Percentiles rank a stretch among this genome's conserved stretches.
These are phyloP conservation scores for Leptomonas seymouri DNA, from an alignment of 208 protist species.

Conservation along the genomic window DNA sequence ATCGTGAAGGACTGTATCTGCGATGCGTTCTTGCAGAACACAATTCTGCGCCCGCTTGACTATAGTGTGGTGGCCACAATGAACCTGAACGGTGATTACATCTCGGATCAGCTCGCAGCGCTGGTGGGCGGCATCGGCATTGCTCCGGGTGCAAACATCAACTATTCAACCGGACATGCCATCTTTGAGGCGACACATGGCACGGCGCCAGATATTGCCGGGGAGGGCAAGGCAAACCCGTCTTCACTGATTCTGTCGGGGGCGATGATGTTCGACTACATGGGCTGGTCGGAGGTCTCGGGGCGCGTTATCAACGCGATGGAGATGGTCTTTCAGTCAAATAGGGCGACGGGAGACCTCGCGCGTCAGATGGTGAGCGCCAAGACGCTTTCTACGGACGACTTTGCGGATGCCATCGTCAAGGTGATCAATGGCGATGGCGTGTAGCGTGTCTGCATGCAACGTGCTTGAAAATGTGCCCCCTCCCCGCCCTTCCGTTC, in stretches of 20 bases:
- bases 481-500: too few species aligned
- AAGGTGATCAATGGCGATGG: conserved; percentile 25
- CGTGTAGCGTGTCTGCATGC: too few species aligned
- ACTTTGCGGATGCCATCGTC: conserved; percentile 40
- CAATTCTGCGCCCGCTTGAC: conserved; percentile 41
- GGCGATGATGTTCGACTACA: conserved; percentile 54
- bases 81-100: conserved; percentile 64
- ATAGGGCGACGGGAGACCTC: conserved; percentile 44
- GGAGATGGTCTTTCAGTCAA: conserved; percentile 41
- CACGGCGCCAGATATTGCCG: conserved; percentile 59
- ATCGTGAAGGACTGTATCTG: conserved; percentile 63
- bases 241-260: conserved; percentile 52
- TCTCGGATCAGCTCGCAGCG: conserved; percentile 65
- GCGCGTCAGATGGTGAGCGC: conserved; percentile 36
- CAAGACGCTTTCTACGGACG: conserved; percentile 36
- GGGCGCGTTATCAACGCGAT: conserved; percentile 35
- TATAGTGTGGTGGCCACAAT: conserved; percentile 57
- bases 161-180: conserved; percentile 52
- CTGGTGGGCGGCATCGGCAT: conserved; percentile 79
- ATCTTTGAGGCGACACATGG: conserved; percentile 66
- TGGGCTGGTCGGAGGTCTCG: conserved; percentile 50
- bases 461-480: too few species aligned
- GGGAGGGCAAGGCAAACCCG: conserved; percentile 48
- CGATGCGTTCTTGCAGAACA: conserved; percentile 62
- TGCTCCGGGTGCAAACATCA: conserved; percentile 62